phyloP scores from a whole-genome alignment of 139 green algal genomes.

The Marvania coccoides region DNA sequence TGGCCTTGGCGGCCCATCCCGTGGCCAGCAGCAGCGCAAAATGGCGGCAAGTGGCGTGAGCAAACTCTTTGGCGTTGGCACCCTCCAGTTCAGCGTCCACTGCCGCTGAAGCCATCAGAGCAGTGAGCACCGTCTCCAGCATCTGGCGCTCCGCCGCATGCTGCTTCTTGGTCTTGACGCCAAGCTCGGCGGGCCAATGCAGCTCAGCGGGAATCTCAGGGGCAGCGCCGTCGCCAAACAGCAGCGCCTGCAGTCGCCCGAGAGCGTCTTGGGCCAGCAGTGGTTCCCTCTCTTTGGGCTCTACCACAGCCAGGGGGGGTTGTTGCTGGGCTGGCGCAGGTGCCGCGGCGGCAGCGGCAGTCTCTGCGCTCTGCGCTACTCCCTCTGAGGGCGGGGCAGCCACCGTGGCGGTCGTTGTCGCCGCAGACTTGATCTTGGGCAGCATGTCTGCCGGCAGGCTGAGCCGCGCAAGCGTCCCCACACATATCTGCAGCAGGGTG shows the following conservation, averaged over 20 bases:
- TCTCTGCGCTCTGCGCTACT: not conserved
- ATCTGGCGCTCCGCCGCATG: conserved; percentile 69
- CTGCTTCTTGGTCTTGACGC: conserved; percentile 79
- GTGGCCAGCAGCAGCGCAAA: conserved; percentile 85
- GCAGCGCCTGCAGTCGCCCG: conserved; percentile 1
- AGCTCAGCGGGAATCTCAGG: conserved; percentile 1
- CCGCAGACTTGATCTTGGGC: not conserved
- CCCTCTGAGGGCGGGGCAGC: not conserved
- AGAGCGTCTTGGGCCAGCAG: conserved; percentile 29
- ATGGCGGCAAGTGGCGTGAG: conserved; percentile 65
- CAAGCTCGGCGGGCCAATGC: conserved; percentile 37
- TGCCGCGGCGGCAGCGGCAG: not conserved
- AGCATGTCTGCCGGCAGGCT: conserved; percentile 6
- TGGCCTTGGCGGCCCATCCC: conserved; percentile 21
- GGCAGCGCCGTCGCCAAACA: not conserved
- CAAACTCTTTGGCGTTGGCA: conserved; percentile 51
- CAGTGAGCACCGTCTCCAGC: conserved; percentile 36
- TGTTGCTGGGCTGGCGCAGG: not conserved
- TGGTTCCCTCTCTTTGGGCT: not conserved
- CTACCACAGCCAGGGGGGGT: not conserved
- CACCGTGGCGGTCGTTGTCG: not conserved
- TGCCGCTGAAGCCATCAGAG: conserved; percentile 37
- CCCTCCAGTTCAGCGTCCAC: conserved; percentile 44
- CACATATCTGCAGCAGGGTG: conserved; percentile 6
- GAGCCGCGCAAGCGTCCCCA: conserved; percentile 6